These are phyloP conservation scores for Sarocladiaceae sp. DNA, from an alignment of 2,329 filamentous ascomycete species.

Conservation along the genomic window DNA sequence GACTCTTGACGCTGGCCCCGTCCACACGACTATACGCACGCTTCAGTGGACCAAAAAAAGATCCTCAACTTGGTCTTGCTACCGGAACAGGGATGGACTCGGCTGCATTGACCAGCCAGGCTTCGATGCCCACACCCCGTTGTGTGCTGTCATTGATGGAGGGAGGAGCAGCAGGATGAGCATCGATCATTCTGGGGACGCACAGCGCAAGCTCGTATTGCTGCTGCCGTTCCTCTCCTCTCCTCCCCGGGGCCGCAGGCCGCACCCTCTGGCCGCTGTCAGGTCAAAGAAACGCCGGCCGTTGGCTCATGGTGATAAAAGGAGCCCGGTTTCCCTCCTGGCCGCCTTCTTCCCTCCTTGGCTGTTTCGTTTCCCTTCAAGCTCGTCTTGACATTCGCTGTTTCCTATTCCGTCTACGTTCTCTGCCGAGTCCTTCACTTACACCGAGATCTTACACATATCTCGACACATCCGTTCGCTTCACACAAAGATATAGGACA, in stretches of 20 bases:
- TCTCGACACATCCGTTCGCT: not conserved
- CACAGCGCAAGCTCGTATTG: conserved; percentile 9
- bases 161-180: conserved; percentile 1
- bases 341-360: conserved; percentile 1
- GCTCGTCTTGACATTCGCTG: conserved; percentile 8
- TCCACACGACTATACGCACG: no score
- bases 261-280: conserved; percentile 3
- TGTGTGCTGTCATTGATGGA: conserved; percentile 6
- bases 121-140: not conserved
- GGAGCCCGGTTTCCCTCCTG: not conserved
- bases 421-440: conserved; percentile 2
- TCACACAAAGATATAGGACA: not conserved
- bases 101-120: not conserved
- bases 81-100: conserved; percentile 8
- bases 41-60: no score
- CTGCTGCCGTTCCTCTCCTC: no score
- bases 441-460: not conserved
- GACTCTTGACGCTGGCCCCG: no score
- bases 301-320: conserved; percentile 7
- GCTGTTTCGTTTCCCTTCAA: conserved; percentile 7
- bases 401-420: conserved; percentile 3
- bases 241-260: no score
- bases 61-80: no score
- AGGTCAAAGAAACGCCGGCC: not conserved
- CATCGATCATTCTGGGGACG: no score